Evolutionary conservation across 2,329 filamentous ascomycete species (phyloP).

Genomic region (Lanzia echinophila): DNA sequence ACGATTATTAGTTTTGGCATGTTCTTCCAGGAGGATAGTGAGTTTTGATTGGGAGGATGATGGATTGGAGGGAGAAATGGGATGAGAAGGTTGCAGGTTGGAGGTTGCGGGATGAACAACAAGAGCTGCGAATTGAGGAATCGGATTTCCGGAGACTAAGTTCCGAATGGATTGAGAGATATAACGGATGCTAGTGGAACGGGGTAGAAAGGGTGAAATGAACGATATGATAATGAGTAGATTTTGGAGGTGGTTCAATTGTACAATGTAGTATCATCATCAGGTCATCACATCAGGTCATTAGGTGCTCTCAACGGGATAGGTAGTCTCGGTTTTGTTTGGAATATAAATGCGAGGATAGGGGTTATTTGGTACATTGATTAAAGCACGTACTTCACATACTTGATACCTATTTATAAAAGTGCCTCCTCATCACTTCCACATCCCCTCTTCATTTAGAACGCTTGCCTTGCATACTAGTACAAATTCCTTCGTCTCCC

Average conservation of each 20-base stretch:
- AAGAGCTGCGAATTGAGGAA: too few relatives aligned
- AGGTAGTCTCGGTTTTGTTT: background rate
- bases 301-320: background rate
- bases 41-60: background rate
- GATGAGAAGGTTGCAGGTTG: background rate
- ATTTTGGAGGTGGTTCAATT: background rate
- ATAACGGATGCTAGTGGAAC: background rate
- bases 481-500: constrained; percentile 13
- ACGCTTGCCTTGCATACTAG: too few relatives aligned
- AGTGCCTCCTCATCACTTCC: background rate
- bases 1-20: constrained; percentile 97
- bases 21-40: constrained; percentile 89
- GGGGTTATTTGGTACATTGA: background rate
- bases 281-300: background rate
- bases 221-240: background rate
- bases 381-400: background rate
- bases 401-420: too few relatives aligned
- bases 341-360: background rate
- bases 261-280: background rate
- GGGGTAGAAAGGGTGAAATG: background rate
- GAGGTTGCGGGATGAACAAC: background rate
- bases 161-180: background rate
- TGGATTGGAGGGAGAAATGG: background rate
- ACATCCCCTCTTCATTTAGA: background rate
- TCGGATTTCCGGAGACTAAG: too few relatives aligned